Evolutionary conservation across 805 yeast species (phyloP).

Genomic region (Pichia sporocuriosa): DNA sequence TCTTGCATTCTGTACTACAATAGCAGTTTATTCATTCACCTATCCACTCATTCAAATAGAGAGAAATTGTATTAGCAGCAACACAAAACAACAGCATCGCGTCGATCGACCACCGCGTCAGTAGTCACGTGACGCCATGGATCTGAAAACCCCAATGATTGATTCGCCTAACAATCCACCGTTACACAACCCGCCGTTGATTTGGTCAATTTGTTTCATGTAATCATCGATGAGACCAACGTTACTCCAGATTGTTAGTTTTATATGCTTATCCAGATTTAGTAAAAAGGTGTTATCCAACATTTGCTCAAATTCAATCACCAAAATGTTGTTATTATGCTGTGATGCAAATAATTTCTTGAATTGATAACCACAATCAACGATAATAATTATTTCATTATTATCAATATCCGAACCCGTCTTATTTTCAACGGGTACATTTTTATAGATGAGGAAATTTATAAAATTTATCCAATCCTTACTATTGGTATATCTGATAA

Average conservation of each 20-base stretch:
- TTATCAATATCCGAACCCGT: too few species aligned
- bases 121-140: too few species aligned
- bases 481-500: constrained; percentile 3
- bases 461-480: constrained; percentile 7
- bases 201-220: background rate
- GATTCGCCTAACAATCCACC: too few species aligned
- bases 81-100: too few species aligned
- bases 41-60: too few species aligned
- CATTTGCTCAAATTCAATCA: constrained; percentile 10
- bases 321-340: background rate
- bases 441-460: background rate
- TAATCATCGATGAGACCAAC: constrained; percentile 1
- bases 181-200: background rate
- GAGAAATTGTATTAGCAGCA: too few species aligned
- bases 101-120: too few species aligned
- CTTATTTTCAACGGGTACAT: background rate
- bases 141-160: too few species aligned
- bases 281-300: too few species aligned
- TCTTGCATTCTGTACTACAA: too few species aligned
- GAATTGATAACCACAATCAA: constrained; percentile 16
- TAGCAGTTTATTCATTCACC: too few species aligned
- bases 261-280: background rate
- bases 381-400: background rate
- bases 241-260: constrained; percentile 1
- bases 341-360: background rate